Conservation (phyloP, 352 stramenopile species). For the Pilasporangium apinafurcum region DNA sequence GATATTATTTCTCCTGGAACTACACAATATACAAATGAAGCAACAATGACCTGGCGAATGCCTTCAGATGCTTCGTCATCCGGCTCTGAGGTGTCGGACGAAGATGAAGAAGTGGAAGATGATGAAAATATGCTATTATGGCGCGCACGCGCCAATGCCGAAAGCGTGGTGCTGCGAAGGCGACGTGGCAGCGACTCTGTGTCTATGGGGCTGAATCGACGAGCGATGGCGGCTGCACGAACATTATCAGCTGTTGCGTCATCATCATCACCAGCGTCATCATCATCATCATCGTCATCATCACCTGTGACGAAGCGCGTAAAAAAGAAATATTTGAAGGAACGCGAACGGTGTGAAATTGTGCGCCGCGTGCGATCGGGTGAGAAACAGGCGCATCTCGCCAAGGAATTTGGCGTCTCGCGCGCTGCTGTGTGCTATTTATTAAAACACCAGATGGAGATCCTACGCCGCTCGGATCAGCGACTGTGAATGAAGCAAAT, state of each 20-base stretch:
- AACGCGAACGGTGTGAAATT: conserved; percentile 56
- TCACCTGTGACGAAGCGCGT: conserved; percentile 13
- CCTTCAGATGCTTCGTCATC: no score
- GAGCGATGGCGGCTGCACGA: neutral
- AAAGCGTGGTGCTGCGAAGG: no score
- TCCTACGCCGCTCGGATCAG: conserved; percentile 39
- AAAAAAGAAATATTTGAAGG: conserved; percentile 73
- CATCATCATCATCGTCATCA: neutral
- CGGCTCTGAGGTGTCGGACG: no score
- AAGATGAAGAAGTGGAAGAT: no score
- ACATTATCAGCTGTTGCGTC: conserved; percentile 5
- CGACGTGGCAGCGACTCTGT: no score
- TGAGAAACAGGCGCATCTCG: conserved; percentile 55
- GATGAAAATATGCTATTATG: no score
- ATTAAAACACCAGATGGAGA: conserved; percentile 59
- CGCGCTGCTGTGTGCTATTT: conserved; percentile 57
- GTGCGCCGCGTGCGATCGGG: conserved; percentile 45
- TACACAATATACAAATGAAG: no score
- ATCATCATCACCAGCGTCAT: no score
- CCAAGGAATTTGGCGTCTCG: conserved; percentile 60
- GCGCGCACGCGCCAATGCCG: conserved; percentile 1
- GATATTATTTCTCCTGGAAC: neutral
- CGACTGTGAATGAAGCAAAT: conserved; percentile 12
- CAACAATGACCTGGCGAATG: no score
- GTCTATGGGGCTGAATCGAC: no score